A percentile compares a stretch with the other conserved stretches of the same genome.
These are phyloP conservation scores for Monosporascus sp. DNA, from an alignment of 2,329 filamentous ascomycete species.

Conservation along the genomic window DNA sequence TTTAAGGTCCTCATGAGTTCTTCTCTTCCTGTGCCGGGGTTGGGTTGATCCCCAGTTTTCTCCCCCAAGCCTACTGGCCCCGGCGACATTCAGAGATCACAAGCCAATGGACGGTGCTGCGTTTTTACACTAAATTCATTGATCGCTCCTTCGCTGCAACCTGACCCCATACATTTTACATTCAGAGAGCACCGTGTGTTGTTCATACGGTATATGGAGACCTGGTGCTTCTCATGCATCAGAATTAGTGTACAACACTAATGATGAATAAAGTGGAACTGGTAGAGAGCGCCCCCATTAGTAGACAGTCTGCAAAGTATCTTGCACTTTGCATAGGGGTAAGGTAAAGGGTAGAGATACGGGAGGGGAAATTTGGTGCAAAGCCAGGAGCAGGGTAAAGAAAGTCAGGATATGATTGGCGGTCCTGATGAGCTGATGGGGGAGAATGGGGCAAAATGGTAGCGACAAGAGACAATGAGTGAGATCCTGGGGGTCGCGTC, in stretches of 20 bases:
- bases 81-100: not conserved
- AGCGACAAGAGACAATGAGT: not conserved
- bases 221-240: not conserved
- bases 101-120: not conserved
- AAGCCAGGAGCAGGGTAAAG: not conserved
- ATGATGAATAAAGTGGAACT: slow-evolving; percentile 14
- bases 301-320: not conserved
- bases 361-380: not conserved
- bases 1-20: not conserved
- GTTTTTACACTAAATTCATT: not conserved
- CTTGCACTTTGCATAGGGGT: not conserved
- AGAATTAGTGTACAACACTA: not conserved
- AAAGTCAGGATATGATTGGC: not conserved
- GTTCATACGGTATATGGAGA: too few species aligned
- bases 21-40: not conserved
- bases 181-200: too few species aligned
- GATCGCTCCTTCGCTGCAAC: not conserved
- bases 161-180: not conserved
- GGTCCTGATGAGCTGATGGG: not conserved
- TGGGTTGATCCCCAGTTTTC: not conserved
- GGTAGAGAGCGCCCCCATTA: not conserved
- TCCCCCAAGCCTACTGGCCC: not conserved
- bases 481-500: slow-evolving; percentile 3
- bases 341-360: not conserved
- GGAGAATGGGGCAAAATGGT: not conserved